These are phyloP conservation scores for Boletellus ananas DNA, from an alignment of 768 basidiomycete species.

Conservation along the genomic window DNA sequence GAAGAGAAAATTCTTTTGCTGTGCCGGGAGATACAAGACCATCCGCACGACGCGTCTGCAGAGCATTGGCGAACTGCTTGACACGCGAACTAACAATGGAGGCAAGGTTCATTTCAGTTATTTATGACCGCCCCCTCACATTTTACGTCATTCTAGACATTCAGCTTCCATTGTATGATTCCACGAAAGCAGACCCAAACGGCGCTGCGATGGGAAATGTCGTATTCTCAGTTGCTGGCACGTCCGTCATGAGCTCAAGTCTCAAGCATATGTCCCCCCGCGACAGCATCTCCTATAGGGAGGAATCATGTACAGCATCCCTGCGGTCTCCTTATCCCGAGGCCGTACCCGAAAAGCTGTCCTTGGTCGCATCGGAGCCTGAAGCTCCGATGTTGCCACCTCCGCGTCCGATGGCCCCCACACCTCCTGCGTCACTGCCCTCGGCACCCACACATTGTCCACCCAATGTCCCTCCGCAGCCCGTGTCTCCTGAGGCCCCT, in stretches of 20 bases:
- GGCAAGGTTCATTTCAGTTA: slow-evolving; percentile 30
- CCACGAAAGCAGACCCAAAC: slow-evolving; percentile 28
- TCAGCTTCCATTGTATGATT: slow-evolving; percentile 32
- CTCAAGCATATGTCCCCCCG: slow-evolving; percentile 13
- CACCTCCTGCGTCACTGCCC: slow-evolving; percentile 14
- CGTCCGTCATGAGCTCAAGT: slow-evolving; percentile 12
- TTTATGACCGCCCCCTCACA: slow-evolving; percentile 24
- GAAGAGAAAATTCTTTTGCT: slow-evolving; percentile 29
- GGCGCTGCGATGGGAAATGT: slow-evolving; percentile 26
- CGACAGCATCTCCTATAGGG: slow-evolving; percentile 18
- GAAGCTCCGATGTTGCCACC: slow-evolving; percentile 19
- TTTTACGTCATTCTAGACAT: slow-evolving; percentile 30
- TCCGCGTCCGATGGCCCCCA: slow-evolving; percentile 19
- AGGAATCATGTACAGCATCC: slow-evolving; percentile 10
- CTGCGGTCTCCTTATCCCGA: slow-evolving; percentile 16
- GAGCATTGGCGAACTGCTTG: slow-evolving; percentile 22
- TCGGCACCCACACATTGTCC: slow-evolving; percentile 8
- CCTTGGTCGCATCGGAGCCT: slow-evolving; percentile 14
- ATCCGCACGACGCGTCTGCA: slow-evolving; percentile 29
- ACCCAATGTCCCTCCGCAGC: slow-evolving; percentile 16
- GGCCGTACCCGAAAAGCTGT: slow-evolving; percentile 22
- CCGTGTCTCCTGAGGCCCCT: slow-evolving; percentile 12
- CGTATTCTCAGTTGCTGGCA: slow-evolving; percentile 23
- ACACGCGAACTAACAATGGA: slow-evolving; percentile 24
- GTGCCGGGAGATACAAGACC: slow-evolving; percentile 23